phyloP scores from a whole-genome alignment of 441 rosid species.

The Jatropha podagrica region DNA sequence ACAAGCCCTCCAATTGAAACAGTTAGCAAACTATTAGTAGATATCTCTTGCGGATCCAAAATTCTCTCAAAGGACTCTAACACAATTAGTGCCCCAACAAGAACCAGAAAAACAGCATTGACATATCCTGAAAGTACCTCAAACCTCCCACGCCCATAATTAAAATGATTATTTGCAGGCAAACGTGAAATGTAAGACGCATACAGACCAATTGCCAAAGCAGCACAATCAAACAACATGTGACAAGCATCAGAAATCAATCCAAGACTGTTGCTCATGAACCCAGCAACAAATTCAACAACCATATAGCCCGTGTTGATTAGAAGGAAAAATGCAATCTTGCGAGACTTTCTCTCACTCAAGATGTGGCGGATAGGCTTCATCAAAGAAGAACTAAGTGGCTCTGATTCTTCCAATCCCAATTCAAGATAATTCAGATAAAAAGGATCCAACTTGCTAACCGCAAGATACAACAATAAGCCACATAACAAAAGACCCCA shows the following conservation, averaged over 20 bases:
- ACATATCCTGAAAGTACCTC: constrained; percentile 94
- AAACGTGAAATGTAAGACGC: constrained; percentile 90
- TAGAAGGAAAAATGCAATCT: constrained; percentile 88
- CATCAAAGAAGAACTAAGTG: constrained; percentile 50
- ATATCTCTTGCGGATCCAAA: constrained; percentile 94
- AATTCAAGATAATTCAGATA: constrained; percentile 46
- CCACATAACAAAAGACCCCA: constrained; percentile 82
- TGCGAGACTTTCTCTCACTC: constrained; percentile 94
- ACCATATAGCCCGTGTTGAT: constrained; percentile 89
- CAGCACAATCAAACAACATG: constrained; percentile 99
- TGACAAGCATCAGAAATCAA: constrained; percentile 95
- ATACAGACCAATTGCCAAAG: constrained; percentile 85
- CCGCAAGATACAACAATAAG: constrained; percentile 61
- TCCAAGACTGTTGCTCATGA: constrained; percentile 97
- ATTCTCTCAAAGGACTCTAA: constrained; percentile 92
- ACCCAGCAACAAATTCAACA: constrained; percentile 87
- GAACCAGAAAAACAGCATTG: constrained; percentile 87
- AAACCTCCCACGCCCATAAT: constrained; percentile 94
- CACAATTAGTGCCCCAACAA: constrained; percentile 87
- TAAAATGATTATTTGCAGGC: constrained; percentile 87
- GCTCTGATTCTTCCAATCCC: constrained; percentile 63
- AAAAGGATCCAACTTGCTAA: constrained; percentile 63
- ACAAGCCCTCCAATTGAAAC: constrained; percentile 90
- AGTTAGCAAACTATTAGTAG: constrained; percentile 70
- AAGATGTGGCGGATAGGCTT: constrained; percentile 80